A percentile compares a stretch with the other conserved stretches of the same genome.
Conservation (phyloP, 2,329 filamentous ascomycete genomes). For the Tolypocladium sp. region DNA sequence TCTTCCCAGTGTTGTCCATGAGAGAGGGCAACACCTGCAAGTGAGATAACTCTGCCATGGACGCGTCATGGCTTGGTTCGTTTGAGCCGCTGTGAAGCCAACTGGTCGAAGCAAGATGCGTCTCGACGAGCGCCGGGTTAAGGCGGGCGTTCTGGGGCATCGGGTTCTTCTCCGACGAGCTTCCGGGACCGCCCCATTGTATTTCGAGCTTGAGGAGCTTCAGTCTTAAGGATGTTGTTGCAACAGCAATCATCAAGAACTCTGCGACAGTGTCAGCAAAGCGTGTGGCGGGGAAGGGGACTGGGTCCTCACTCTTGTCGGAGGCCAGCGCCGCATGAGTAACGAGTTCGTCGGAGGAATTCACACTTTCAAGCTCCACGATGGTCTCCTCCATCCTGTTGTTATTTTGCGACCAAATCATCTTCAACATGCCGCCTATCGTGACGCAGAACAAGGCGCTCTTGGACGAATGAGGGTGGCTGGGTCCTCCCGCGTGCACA, state of each 20-base stretch:
- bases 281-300: neutral
- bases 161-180: conserved; percentile 44
- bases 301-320: conserved; percentile 52
- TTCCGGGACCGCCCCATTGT: conserved; percentile 55
- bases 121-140: conserved; percentile 44
- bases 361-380: conserved; percentile 65
- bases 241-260: conserved; percentile 54
- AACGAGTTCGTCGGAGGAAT: conserved; percentile 64
- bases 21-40: conserved; percentile 64
- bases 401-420: conserved; percentile 71
- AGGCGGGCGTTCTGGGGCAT: conserved; percentile 35
- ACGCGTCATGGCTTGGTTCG: conserved; percentile 35
- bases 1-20: conserved; percentile 49
- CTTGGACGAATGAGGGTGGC: conserved; percentile 61
- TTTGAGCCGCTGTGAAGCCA: conserved; percentile 42
- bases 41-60: conserved; percentile 59
- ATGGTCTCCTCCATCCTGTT: conserved; percentile 62
- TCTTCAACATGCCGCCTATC: conserved; percentile 60
- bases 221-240: conserved; percentile 62
- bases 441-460: conserved; percentile 72
- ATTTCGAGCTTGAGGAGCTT: conserved; percentile 66
- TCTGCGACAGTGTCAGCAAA: conserved; percentile 23
- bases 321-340: conserved; percentile 71
- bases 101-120: conserved; percentile 46
- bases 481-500: conserved; percentile 59